Evolutionary conservation across 768 basidiomycete genomes (phyloP), one percentile per base, ranked within the genome.

Genomic region (Amanita exitialis): DNA sequence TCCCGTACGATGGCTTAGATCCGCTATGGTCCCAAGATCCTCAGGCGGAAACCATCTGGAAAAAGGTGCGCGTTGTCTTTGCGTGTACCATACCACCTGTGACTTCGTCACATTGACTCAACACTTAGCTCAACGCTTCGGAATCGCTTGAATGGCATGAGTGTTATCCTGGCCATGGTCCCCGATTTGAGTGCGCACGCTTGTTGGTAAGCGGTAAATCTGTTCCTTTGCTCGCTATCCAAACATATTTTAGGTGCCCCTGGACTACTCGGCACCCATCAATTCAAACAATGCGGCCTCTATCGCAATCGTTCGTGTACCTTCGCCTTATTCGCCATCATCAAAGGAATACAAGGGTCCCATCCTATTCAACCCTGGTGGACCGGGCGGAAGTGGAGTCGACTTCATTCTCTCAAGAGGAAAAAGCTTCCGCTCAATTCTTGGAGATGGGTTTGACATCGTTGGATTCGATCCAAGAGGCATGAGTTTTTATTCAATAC

Each of bases 351-450:
- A 30, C 4, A 12, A 12, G 12, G 30, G 30, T 3, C 30, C 30
- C 10, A 30, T 30, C 12, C 30, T 30, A 9, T 30, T 30, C 10
- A 61, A 75, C 47, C 74, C 73, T 1, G 72, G 75, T n/a, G 74
- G 76, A 0, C 75, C 74, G 1, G 75, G 75, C 6, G 70, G 68
- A 2, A 70, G 71, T 51, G 74, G 75, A 3, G 66, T 75, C 5
- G 58, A 61, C 3, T 20, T 66, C 0, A 54, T 69, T 20, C 23
- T 57, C 3, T 2, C 35, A 0, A 73, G 66, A 1, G 51, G 57
- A 8, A n/a, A n/a, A n/a, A 28, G 47, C 1, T 46, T 76, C 9
- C 57, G 61, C 7, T 30, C 49, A 1, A 56, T 71, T 12, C 41
- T 76, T 6, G 75, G 76, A 3, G 66, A 69, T 16, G 61, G 67